These are phyloP conservation scores for Pythium chondricola DNA, from an alignment of 352 stramenopile species.

Conservation along the genomic window DNA sequence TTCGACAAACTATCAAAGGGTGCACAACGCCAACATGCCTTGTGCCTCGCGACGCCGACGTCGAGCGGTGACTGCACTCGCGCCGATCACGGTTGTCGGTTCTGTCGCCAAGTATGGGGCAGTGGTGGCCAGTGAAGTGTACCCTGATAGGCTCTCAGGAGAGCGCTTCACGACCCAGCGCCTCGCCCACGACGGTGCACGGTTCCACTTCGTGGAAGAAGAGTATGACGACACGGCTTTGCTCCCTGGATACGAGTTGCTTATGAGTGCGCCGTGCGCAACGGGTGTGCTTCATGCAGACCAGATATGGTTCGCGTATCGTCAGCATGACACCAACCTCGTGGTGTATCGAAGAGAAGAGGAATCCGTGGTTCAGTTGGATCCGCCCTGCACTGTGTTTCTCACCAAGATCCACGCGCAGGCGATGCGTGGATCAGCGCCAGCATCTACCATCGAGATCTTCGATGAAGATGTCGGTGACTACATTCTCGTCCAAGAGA, in stretches of 20 bases:
- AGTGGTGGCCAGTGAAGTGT: background rate
- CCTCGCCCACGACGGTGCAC: background rate
- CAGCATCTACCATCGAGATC: slow-evolving; percentile 1
- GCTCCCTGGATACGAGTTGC: background rate
- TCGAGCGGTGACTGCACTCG: background rate
- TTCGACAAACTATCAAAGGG: background rate
- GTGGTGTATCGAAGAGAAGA: slow-evolving; percentile 9
- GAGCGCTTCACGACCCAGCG: background rate
- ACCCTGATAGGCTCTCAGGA: background rate
- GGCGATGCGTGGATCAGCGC: background rate
- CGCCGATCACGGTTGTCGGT: background rate
- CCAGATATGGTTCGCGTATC: slow-evolving; percentile 16
- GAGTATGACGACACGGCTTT: too few species aligned
- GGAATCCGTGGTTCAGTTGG: background rate
- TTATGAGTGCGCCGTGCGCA: slow-evolving; percentile 9
- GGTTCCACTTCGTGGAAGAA: too few species aligned
- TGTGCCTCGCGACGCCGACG: background rate
- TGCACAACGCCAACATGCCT: background rate
- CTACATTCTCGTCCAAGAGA: slow-evolving; percentile 5
- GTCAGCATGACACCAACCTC: background rate
- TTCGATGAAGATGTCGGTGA: slow-evolving; percentile 2
- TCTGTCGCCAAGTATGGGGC: background rate
- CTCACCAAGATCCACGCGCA: slow-evolving; percentile 1
- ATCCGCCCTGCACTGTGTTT: slow-evolving; percentile 11
- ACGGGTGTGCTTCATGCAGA: slow-evolving; percentile 7